A percentile compares a stretch with the other conserved stretches of the same genome.
Conservation (phyloP, 176 grass and related monocot species). For the Aegilops bicornis region DNA sequence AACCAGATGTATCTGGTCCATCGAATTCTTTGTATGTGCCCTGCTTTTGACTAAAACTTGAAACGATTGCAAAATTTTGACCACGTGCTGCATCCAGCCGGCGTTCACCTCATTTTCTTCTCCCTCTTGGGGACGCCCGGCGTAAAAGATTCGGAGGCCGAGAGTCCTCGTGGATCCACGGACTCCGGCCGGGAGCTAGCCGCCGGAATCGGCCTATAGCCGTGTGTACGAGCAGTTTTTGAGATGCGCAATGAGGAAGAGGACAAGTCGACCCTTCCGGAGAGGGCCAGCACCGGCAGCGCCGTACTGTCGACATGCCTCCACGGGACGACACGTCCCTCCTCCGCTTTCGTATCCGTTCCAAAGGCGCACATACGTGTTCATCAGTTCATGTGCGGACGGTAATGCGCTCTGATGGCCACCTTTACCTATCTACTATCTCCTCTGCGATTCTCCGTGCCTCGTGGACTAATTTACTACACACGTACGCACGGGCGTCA, state of each 20-base stretch:
- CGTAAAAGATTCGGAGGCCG: no score
- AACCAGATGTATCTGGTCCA: no score
- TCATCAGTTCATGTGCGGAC: neutral
- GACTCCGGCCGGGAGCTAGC: no score
- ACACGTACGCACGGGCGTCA: neutral
- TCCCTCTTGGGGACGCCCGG: no score
- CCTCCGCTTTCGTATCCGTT: neutral
- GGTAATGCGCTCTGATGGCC: neutral
- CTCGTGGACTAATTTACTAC: neutral
- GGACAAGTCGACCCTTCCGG: neutral
- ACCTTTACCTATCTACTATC: neutral
- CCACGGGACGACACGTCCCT: neutral
- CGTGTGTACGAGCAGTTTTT: neutral
- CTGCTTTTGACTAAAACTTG: no score
- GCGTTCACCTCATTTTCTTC: no score
- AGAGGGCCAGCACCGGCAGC: neutral
- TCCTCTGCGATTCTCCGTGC: neutral
- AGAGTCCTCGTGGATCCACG: no score
- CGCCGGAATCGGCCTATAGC: no score
- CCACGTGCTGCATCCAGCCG: no score
- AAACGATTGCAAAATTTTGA: no score
- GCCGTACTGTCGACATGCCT: neutral
- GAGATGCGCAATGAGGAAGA: neutral
- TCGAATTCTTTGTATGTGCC: no score
- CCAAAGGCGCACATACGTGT: neutral